Percentiles rank a stretch among this genome's conserved stretches.
phyloP scores from a whole-genome alignment of 2,329 filamentous ascomycete species.

The Apiospora koreana region DNA sequence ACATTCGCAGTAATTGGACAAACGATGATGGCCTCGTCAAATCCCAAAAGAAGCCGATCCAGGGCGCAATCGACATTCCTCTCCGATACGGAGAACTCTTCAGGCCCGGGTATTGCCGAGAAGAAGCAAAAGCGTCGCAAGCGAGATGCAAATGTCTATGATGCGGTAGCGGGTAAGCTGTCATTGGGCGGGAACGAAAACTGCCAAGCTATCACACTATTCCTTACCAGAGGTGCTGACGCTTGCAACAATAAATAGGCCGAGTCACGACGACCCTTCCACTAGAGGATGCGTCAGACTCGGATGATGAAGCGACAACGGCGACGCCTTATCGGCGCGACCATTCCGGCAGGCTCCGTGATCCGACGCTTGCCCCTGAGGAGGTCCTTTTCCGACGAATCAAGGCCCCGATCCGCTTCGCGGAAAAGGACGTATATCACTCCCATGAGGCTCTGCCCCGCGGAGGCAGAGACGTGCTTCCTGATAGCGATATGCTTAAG shows the following conservation, averaged over 20 bases:
- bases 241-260: conserved; percentile 26
- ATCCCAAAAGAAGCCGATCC: not conserved
- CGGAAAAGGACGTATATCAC: conserved; percentile 72
- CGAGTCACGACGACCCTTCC: conserved; percentile 35
- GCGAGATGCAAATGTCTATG: conserved; percentile 61
- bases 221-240: not conserved
- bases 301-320: conserved; percentile 14
- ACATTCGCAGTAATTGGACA: not conserved
- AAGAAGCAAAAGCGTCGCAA: conserved; percentile 23
- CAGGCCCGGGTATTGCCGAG: conserved; percentile 20
- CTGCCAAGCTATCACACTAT: not conserved
- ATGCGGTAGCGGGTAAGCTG: conserved; percentile 69
- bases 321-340: conserved; percentile 14
- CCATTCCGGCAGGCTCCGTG: conserved; percentile 28
- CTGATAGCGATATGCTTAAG: conserved; percentile 69
- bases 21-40: conserved; percentile 1
- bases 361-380: conserved; percentile 60
- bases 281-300: conserved; percentile 24
- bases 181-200: not conserved
- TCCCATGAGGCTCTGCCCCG: conserved; percentile 58
- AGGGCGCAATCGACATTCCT: conserved; percentile 15
- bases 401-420: conserved; percentile 66
- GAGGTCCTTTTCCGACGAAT: conserved; percentile 69
- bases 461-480: conserved; percentile 52
- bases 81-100: conserved; percentile 22